These are phyloP conservation scores for Botryosphaeria dothidea DNA, from an alignment of 2,329 filamentous ascomycete species.

Conservation along the genomic window DNA sequence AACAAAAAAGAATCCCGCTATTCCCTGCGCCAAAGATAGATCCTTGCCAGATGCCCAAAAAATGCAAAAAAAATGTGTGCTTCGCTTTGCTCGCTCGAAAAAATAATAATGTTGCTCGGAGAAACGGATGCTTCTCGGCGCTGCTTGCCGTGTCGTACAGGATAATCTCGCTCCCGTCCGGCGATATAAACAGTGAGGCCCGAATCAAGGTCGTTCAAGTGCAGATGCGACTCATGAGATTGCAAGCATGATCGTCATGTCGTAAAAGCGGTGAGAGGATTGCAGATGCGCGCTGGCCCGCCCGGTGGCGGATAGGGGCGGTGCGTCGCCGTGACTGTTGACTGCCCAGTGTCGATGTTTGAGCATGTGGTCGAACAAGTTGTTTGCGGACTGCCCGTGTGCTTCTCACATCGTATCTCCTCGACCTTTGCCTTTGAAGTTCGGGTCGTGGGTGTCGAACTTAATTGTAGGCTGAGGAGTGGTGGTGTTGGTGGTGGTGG, in stretches of 20 bases:
- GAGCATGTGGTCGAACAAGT: background rate
- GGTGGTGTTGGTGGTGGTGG: slow-evolving; percentile 15
- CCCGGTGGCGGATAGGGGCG: background rate
- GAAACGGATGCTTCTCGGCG: background rate
- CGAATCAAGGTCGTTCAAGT: slow-evolving; percentile 1
- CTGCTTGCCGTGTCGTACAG: background rate
- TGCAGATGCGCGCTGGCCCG: background rate
- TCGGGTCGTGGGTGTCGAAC: slow-evolving; percentile 11
- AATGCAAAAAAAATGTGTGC: slow-evolving; percentile 6
- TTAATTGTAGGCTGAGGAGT: slow-evolving; percentile 14
- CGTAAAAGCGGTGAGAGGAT: slow-evolving; percentile 9
- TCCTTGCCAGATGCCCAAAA: slow-evolving; percentile 1
- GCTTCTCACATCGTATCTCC: slow-evolving; percentile 16
- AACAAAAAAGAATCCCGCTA: background rate
- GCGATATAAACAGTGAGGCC: background rate
- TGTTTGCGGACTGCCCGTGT: background rate
- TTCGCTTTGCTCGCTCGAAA: slow-evolving; percentile 14
- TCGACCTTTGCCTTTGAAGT: slow-evolving; percentile 19
- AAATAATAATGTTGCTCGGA: background rate
- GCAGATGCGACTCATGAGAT: slow-evolving; percentile 9
- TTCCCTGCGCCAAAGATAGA: slow-evolving; percentile 1
- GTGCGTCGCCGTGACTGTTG: background rate
- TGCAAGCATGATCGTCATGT: slow-evolving; percentile 13
- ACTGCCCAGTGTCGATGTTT: slow-evolving; percentile 9
- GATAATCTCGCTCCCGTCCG: background rate